Evolutionary conservation across 2,329 filamentous ascomycete genomes (phyloP), one percentile per base, ranked within the genome.

Genomic region (Colletotrichum agaves): DNA sequence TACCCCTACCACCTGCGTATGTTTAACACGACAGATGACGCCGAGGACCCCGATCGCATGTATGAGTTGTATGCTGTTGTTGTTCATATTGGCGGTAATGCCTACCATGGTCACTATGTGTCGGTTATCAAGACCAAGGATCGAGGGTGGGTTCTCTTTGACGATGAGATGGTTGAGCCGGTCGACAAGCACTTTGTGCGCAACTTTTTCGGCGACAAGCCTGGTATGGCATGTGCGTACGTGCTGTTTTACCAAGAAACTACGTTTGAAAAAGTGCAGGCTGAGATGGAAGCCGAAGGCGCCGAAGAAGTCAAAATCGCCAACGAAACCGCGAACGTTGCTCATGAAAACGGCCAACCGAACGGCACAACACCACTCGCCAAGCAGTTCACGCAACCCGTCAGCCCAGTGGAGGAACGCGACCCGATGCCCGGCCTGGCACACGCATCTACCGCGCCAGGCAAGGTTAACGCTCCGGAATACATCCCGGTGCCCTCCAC

Each of bases 51-150:
- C 0, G 96, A 99, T 79, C 89, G 94, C 41, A 81, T 99, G 41
- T 99, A 99, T 78, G 96, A 99, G 82, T 84, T 99, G 1, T 99
- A 99, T 75, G 96, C 95, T 0, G 94, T 99, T 3, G 94, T 99
- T 10, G 93, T 99, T 21, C 96, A 99, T 75, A 98, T 99, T 71
- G 96, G 96, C 60, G 94, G 94, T 55, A 97, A 97, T 21, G 95
- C 96, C 4, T 98, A 98, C 75, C 96, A 99, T 76, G 96, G 96
- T 4, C 96, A 99, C 78, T 99, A 99, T 74, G 94, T 99, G 35
- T 94, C 94, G 5, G 96, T 99, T 61, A 94, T 99, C 83, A 99
- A 99, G 81, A 98, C 96, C 0, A 91, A 97, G 75, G 96, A 98
- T 76, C 89, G 93, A 60, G 96, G 96, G 31, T 99, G 96, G 96